A percentile compares a stretch with the other conserved stretches of the same genome.
phyloP scores from a whole-genome alignment of 139 green algal species.

The Chlorella vulgaris region DNA sequence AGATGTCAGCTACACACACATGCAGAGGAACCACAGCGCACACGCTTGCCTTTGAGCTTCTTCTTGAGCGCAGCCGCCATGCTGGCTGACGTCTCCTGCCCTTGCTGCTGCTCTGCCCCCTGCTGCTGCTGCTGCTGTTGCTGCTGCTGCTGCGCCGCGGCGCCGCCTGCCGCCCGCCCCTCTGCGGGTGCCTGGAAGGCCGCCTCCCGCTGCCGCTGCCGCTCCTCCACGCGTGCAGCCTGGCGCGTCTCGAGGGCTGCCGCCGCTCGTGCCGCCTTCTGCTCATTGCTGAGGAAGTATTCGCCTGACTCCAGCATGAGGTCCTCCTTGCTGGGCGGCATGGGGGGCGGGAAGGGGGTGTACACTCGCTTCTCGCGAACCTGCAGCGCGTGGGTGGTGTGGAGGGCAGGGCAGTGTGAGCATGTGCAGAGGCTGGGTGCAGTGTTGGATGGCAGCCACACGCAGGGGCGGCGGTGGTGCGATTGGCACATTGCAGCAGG shows the following conservation, averaged over 20 bases:
- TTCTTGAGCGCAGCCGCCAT: constrained; percentile 61
- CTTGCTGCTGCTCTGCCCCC: constrained; percentile 5
- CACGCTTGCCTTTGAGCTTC: constrained; percentile 57
- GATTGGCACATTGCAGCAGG: too few relatives aligned
- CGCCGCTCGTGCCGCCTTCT: constrained; percentile 64
- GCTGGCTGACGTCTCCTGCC: constrained; percentile 11
- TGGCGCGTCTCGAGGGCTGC: constrained; percentile 56
- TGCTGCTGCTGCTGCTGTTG: constrained; percentile 12
- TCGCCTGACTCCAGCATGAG: constrained; percentile 93
- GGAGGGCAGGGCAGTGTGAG: background rate
- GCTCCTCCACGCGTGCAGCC: constrained; percentile 48
- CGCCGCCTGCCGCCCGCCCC: background rate
- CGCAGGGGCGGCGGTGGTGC: too few relatives aligned
- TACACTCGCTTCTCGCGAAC: constrained; percentile 83
- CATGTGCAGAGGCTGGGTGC: background rate
- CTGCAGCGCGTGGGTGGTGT: background rate
- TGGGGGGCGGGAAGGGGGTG: constrained; percentile 96
- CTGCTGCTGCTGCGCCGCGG: constrained; percentile 8
- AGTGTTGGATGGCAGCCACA: background rate
- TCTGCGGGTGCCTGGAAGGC: constrained; percentile 87
- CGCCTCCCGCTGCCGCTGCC: constrained; percentile 73
- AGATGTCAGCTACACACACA: background rate
- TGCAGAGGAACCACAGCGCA: too few relatives aligned
- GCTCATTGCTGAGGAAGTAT: constrained; percentile 91
- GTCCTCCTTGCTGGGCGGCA: constrained; percentile 89